These are phyloP conservation scores for Penicillium vulpinum DNA, from an alignment of 2,329 filamentous ascomycete genomes.

Conservation along the genomic window DNA sequence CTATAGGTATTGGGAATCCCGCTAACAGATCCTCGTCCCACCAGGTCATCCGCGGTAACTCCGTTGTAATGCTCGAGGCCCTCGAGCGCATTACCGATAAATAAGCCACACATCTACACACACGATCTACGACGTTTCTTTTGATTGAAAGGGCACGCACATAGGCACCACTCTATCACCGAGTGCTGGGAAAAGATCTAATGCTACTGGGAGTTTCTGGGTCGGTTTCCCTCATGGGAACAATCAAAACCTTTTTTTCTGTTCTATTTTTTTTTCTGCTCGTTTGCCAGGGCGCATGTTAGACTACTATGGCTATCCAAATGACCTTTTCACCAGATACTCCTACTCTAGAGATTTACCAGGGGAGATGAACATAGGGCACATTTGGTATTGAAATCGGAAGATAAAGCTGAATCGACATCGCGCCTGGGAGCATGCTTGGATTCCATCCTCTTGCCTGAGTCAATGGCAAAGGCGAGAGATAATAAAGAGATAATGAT, in stretches of 20 bases:
- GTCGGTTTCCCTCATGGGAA: slow-evolving; percentile 36
- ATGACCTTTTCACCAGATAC: background rate
- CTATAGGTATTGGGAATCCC: background rate
- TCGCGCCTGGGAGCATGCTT: slow-evolving; percentile 18
- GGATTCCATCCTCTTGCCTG: background rate
- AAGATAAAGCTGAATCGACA: slow-evolving; percentile 10
- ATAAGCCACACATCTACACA: slow-evolving; percentile 27
- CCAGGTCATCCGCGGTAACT: slow-evolving; percentile 93
- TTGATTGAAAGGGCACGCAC: slow-evolving; percentile 8
- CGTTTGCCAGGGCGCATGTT: slow-evolving; percentile 1
- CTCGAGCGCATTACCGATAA: slow-evolving; percentile 47
- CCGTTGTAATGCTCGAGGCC: slow-evolving; percentile 91
- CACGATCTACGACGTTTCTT: slow-evolving; percentile 18
- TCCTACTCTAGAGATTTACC: background rate
- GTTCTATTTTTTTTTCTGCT: slow-evolving; percentile 9
- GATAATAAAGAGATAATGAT: slow-evolving; percentile 16
- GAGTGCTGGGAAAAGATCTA: slow-evolving; percentile 29
- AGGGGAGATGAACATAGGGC: background rate
- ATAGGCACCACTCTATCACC: slow-evolving; percentile 12
- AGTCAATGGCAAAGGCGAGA: slow-evolving; percentile 1
- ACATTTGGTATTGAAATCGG: slow-evolving; percentile 13
- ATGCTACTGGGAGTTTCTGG: slow-evolving; percentile 41
- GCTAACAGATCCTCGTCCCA: slow-evolving; percentile 8
- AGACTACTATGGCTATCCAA: slow-evolving; percentile 4
- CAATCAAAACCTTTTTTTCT: slow-evolving; percentile 33